Percentiles rank a stretch among this genome's conserved stretches.
Evolutionary conservation across 2,329 filamentous ascomycete genomes (phyloP).

Genomic region (Drechslerella stenobrocha): DNA sequence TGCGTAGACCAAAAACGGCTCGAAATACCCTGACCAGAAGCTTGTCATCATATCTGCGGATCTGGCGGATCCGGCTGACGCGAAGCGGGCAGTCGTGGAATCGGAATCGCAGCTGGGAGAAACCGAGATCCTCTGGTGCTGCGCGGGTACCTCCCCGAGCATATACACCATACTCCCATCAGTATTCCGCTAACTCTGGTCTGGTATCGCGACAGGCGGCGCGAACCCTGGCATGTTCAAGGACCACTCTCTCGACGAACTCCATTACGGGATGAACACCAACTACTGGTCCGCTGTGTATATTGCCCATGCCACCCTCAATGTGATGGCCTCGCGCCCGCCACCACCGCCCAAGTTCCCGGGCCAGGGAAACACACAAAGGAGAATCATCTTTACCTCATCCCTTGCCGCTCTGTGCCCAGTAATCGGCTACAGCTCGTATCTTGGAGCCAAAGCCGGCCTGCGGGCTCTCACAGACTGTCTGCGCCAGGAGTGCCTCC

Average conservation of each 20-base stretch:
- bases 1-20: slow-evolving; percentile 56
- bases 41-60: slow-evolving; percentile 86
- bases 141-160: slow-evolving; percentile 78
- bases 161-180: no score
- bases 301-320: slow-evolving; percentile 56
- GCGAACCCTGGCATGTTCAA: slow-evolving; percentile 54
- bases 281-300: slow-evolving; percentile 57
- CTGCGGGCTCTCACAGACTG: slow-evolving; percentile 81
- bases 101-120: slow-evolving; percentile 55
- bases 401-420: slow-evolving; percentile 75
- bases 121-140: slow-evolving; percentile 86
- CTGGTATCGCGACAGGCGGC: slow-evolving; percentile 19
- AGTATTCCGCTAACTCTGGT: slow-evolving; percentile 64
- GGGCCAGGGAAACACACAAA: slow-evolving; percentile 54
- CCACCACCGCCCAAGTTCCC: slow-evolving; percentile 56
- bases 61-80: slow-evolving; percentile 68
- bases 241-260: slow-evolving; percentile 55
- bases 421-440: slow-evolving; percentile 78
- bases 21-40: slow-evolving; percentile 70
- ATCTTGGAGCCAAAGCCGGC: slow-evolving; percentile 82
- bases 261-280: slow-evolving; percentile 56
- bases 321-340: slow-evolving; percentile 55
- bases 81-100: slow-evolving; percentile 56
- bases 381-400: slow-evolving; percentile 86
- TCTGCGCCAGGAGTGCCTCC: slow-evolving; percentile 76